Evolutionary conservation across 176 grass and related monocot genomes (phyloP), one percentile per base, ranked within the genome.

Genomic region (Musa troglodytarum): DNA sequence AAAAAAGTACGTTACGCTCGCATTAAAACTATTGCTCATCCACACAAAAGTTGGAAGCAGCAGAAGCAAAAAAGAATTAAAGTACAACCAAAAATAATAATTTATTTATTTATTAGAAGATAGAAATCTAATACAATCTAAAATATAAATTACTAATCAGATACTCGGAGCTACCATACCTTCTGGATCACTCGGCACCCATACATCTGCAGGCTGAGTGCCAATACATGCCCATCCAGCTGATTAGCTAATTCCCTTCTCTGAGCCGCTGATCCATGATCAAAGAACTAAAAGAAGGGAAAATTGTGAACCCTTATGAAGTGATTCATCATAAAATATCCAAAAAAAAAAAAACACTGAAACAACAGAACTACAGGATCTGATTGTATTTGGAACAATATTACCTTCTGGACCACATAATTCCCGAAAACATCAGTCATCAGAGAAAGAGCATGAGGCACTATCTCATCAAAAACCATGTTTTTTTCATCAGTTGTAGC

Each of bases 361-460:
- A 50, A 70, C 17, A 19, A 50, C 10, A 25, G 9, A 51, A 16
- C 63, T 12, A 65, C 17, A 43, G 21, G 14, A 26, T 26, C 13
- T 49, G 8, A 67, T 12, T 9, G 12, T 14, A 67, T 1, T 25
- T 67, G 29, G 8, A 34, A 21, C 20, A 63, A 50, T 8, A 22
- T 11, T 56, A 74, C 72, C 72, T 74, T 74, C n/a, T 74, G 72
- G 12, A 74, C 53, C 52, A 74, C 72, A 74, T 74, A 74, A 74
- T 74, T 74, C 13, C 72, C 72, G 58, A 74, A 74, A 10, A 74
- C 72, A 56, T 74, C 72, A 56, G 72, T 74, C 72, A 74, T 74
- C 24, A 74, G 54, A 56, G 72, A 56, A 19, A 74, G 17, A 56
- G 72, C 72, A 2, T 74, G 72, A 56, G 72, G 72, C 72, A 74